These are phyloP conservation scores for Sistotremastrum suecicum DNA, from an alignment of 768 basidiomycete species.

Conservation along the genomic window DNA sequence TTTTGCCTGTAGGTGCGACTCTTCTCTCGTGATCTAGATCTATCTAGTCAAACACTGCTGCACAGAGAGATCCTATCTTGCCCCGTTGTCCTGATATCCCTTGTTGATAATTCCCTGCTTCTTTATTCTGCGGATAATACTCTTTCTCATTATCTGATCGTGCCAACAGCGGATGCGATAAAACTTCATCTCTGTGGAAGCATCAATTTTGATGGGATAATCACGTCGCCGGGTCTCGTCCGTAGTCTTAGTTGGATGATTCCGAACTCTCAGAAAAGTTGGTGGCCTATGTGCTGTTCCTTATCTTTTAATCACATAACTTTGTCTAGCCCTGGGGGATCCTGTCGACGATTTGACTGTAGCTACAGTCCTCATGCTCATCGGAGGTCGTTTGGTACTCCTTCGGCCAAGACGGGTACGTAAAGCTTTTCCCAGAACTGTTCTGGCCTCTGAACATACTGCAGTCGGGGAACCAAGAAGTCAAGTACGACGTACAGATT, in stretches of 20 bases:
- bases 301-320: conserved; percentile 6
- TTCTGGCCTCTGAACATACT: neutral
- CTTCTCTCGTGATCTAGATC: conserved; percentile 84
- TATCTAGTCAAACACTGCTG: conserved; percentile 70
- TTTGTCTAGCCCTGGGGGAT: conserved; percentile 72
- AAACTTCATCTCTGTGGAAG: conserved; percentile 85
- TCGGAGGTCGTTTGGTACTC: conserved; percentile 81
- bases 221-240: conserved; percentile 70
- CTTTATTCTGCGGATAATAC: conserved; percentile 94
- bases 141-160: conserved; percentile 80
- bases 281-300: conserved; percentile 14
- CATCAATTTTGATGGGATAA: conserved; percentile 86
- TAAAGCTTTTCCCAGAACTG: neutral
- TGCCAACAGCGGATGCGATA: conserved; percentile 72
- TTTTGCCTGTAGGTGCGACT: conserved; percentile 55
- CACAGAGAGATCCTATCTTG: conserved; percentile 65
- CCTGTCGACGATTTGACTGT: conserved; percentile 85
- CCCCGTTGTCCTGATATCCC: conserved; percentile 73
- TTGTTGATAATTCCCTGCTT: conserved; percentile 89
- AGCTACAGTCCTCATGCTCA: conserved; percentile 91
- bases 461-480: conserved; percentile 74
- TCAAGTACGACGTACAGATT: conserved; percentile 95
- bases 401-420: conserved; percentile 76
- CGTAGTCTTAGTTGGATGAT: conserved; percentile 96
- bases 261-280: conserved; percentile 84